phyloP scores from a whole-genome alignment of 257 asterid genomes.

The Mentha longifolia region DNA sequence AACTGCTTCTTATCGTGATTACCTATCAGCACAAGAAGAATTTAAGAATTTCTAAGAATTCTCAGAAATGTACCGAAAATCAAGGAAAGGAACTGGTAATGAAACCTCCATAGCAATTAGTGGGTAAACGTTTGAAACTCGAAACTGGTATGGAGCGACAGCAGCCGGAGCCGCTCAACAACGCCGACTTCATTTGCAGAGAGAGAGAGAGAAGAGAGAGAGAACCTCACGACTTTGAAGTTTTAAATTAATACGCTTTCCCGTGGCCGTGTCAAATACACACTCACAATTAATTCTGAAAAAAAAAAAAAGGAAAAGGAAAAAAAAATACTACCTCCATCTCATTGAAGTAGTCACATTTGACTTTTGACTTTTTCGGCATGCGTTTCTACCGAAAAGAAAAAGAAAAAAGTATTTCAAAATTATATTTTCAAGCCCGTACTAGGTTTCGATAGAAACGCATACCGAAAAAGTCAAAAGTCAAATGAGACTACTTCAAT shows the following conservation, averaged over 20 bases:
- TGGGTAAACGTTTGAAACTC: slow-evolving; percentile 34
- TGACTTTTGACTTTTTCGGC: too few species aligned
- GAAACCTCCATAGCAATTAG: slow-evolving; percentile 36
- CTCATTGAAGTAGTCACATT: too few species aligned
- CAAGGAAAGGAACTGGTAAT: background rate
- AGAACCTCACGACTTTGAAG: background rate
- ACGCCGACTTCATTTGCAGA: slow-evolving; percentile 42
- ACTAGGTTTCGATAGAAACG: too few species aligned
- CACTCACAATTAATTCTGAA: background rate
- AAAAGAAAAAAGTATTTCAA: too few species aligned
- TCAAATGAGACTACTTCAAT: too few species aligned
- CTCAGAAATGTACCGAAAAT: background rate
- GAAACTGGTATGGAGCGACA: slow-evolving; percentile 29
- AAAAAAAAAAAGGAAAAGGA: too few species aligned
- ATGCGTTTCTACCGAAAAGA: too few species aligned
- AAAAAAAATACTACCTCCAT: too few species aligned
- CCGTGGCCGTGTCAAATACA: background rate
- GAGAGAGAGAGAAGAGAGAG: background rate
- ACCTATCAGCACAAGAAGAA: slow-evolving; percentile 30
- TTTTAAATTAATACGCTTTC: background rate
- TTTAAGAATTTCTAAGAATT: background rate
- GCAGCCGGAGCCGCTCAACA: slow-evolving; percentile 35
- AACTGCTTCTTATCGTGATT: slow-evolving; percentile 33
- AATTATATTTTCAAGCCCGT: too few species aligned
- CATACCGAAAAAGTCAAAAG: too few species aligned